Evolutionary conservation across 2,329 filamentous ascomycete species (phyloP).

Genomic region (Ascochyta lentis): DNA sequence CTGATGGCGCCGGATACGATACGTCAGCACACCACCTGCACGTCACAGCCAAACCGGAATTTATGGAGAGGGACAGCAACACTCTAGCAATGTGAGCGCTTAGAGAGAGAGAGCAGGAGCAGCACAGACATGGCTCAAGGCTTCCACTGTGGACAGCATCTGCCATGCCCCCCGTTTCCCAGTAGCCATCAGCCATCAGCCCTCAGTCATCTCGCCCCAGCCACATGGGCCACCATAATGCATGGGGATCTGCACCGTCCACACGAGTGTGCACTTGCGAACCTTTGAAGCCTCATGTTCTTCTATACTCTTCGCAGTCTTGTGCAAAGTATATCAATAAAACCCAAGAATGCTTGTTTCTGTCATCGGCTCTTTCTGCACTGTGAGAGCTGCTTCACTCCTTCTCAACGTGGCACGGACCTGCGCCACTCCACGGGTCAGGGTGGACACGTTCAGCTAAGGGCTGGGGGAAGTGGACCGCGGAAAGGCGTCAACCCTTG

Average conservation of each 20-base stretch:
- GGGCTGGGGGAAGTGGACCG: not conserved
- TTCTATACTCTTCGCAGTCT: too few species aligned
- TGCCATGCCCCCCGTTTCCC: not conserved
- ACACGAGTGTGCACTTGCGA: not conserved
- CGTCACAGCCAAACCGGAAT: constrained; percentile 6
- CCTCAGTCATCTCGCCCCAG: constrained; percentile 1
- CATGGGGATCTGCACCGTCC: constrained; percentile 7
- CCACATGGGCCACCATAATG: constrained; percentile 1
- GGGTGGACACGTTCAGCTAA: not conserved
- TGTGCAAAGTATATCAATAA: too few species aligned
- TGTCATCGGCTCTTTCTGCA: not conserved
- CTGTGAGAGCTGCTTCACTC: not conserved
- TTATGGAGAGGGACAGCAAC: too few species aligned
- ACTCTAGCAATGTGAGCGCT: not conserved
- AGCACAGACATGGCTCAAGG: not conserved
- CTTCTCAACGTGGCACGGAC: not conserved
- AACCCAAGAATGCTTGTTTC: not conserved
- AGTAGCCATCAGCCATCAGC: not conserved
- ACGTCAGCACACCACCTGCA: constrained; percentile 17
- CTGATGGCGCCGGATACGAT: constrained; percentile 5
- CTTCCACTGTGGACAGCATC: not conserved
- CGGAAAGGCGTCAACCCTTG: constrained; percentile 9
- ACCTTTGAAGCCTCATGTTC: too few species aligned
- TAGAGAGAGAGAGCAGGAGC: not conserved
- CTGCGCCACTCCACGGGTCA: constrained; percentile 10